Conservation (phyloP, 78 protist species). For the Dictyostelium purpureum region DNA sequence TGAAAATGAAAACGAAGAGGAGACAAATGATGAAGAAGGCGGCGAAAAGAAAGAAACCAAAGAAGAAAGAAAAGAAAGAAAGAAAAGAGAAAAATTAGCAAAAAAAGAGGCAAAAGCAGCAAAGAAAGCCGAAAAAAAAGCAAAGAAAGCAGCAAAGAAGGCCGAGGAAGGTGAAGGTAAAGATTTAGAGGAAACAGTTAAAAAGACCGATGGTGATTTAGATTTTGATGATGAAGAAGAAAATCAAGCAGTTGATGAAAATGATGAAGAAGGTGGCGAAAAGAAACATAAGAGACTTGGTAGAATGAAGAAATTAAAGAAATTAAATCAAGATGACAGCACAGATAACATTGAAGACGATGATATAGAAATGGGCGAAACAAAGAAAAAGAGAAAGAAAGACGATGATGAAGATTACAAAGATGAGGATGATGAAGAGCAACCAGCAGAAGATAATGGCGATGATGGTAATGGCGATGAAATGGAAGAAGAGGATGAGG, state of each 20-base stretch:
- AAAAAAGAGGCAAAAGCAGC: constrained; percentile 5
- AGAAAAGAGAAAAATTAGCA: constrained; percentile 10
- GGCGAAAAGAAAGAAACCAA: neutral
- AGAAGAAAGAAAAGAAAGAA: neutral
- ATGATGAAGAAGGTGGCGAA: neutral
- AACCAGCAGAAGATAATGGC: neutral
- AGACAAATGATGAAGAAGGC: neutral
- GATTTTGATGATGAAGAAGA: constrained; percentile 14
- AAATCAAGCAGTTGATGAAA: neutral
- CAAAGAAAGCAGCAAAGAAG: neutral
- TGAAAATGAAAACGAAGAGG: neutral
- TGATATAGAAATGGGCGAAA: neutral
- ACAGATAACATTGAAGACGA: neutral
- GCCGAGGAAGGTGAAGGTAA: neutral
- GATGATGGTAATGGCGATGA: neutral
- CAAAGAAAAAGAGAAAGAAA: constrained; percentile 14
- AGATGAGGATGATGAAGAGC: constrained; percentile 2
- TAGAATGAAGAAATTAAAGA: neutral
- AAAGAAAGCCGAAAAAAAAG: neutral
- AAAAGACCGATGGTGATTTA: neutral
- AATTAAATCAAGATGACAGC: neutral
- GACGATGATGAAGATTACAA: constrained; percentile 18
- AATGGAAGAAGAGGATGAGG: neutral
- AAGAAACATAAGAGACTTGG: neutral
- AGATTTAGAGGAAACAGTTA: neutral